Evolutionary conservation across 345 rosid species (phyloP), one percentile per base, ranked within the genome.

Genomic region (Populus pruinosa): DNA sequence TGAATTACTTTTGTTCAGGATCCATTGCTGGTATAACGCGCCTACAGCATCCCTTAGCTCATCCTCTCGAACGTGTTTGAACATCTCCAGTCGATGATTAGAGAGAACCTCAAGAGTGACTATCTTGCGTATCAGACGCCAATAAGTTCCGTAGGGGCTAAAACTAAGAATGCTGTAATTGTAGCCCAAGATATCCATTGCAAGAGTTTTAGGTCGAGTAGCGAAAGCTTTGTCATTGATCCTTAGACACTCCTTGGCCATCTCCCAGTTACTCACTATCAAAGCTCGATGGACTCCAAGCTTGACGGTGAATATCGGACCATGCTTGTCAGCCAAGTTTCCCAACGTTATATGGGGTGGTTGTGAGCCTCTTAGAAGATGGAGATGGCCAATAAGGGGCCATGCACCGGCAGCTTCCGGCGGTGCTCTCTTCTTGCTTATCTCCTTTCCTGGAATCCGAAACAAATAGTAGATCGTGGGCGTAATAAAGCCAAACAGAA

Each of bases 361-460:
- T 36, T 44, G 70, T 8, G 69, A 4, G 4, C 75, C 69, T 6
- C 70, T 35, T 5, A 79, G 63, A 1, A 73, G 66, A 2, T 36
- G 74, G n/a, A 79, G 77, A 64, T 79, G 82, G 50, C 82, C 82
- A 11, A 74, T 68, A 36, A 79, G 11, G 3, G 79, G 79, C 79
- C 79, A 77, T 8, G 49, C 18, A 20, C 79, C 74, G 29, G 39
- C 41, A 3, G 69, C 74, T 44, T 41, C 41, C 5, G 70, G 70
- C 16, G 79, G 74, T 6, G 44, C 56, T 70, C 5, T 35, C 31
- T n/a, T 53, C 16, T 31, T 36, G 8, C 11, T 33, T 33, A 0
- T 5, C 4, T 1, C 21, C 1, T 67, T 67, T 47, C 25, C 21
- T 67, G 72, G 35, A 14, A n/a, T 31, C 67, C 23, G 53, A 8